Percentiles rank a stretch among this genome's conserved stretches.
phyloP scores from a whole-genome alignment of 208 protist species.

The Crithidia bombi region DNA sequence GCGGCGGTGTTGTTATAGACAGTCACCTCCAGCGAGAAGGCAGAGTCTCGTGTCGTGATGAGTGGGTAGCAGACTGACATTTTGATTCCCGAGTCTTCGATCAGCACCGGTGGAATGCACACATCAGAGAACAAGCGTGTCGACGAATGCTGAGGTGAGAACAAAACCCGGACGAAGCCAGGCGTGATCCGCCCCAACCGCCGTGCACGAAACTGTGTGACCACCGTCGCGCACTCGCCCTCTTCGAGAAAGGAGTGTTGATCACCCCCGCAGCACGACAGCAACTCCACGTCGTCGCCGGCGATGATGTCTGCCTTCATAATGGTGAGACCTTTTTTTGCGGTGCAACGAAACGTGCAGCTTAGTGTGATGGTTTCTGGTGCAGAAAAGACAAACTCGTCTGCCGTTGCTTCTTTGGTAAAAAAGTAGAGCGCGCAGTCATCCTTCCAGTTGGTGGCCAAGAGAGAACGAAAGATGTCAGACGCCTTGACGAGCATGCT shows the following conservation, averaged over 20 bases:
- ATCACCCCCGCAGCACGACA: constrained; percentile 36
- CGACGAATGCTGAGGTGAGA: constrained; percentile 30
- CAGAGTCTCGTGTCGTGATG: constrained; percentile 30
- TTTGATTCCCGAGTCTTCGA: constrained; percentile 40
- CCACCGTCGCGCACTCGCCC: constrained; percentile 59
- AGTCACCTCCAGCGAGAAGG: constrained; percentile 43
- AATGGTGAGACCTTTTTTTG: constrained; percentile 50
- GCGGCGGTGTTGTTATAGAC: constrained; percentile 38
- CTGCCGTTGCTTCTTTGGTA: constrained; percentile 25
- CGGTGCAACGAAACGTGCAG: constrained; percentile 48
- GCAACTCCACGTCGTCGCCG: constrained; percentile 40
- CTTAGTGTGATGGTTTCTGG: constrained; percentile 49
- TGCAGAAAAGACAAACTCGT: constrained; percentile 34
- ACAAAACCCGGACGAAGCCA: constrained; percentile 64
- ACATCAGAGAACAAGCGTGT: constrained; percentile 52
- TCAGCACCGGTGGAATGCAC: constrained; percentile 50
- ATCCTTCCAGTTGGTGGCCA: constrained; percentile 36
- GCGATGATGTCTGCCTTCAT: constrained; percentile 47
- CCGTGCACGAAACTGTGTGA: constrained; percentile 37
- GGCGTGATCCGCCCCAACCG: constrained; percentile 35
- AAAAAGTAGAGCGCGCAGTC: constrained; percentile 48
- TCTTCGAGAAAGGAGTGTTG: constrained; percentile 53
- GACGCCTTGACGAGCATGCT: constrained; percentile 43
- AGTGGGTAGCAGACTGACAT: constrained; percentile 47
- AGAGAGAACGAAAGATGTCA: constrained; percentile 26